Percentiles rank a stretch among this genome's conserved stretches.
phyloP scores from a whole-genome alignment of 2,329 filamentous ascomycete genomes.

The Diaporthe caulivora region DNA sequence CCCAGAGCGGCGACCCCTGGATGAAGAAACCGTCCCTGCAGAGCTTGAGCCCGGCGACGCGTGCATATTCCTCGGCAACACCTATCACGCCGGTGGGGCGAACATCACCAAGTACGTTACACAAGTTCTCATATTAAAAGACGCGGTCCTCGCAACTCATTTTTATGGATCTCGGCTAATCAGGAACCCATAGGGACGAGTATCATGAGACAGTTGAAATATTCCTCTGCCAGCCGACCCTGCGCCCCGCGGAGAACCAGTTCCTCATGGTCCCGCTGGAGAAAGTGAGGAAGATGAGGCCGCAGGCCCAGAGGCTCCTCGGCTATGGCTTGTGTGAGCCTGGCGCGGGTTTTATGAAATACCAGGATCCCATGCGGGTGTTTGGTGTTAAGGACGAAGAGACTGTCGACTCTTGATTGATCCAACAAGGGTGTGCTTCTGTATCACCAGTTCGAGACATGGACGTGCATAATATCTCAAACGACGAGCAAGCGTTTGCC shows the following conservation, averaged over 20 bases:
- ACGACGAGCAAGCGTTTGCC: slow-evolving; percentile 2
- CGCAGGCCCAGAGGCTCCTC: slow-evolving; percentile 2
- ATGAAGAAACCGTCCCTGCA: background rate
- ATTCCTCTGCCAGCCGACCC: slow-evolving; percentile 11
- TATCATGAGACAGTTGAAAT: slow-evolving; percentile 5
- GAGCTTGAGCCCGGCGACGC: slow-evolving; percentile 21
- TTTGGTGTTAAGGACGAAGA: slow-evolving; percentile 13
- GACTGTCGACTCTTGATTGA: background rate
- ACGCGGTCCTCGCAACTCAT: no score
- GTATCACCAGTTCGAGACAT: background rate
- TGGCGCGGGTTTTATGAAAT: slow-evolving; percentile 8
- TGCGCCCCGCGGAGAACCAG: slow-evolving; percentile 17
- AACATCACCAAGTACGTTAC: slow-evolving; percentile 13
- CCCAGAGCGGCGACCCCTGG: background rate
- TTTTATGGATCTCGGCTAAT: background rate
- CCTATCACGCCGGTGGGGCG: background rate
- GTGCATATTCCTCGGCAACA: slow-evolving; percentile 4
- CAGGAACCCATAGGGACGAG: background rate
- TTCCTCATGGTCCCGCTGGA: slow-evolving; percentile 15
- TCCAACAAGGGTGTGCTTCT: background rate
- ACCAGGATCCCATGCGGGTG: slow-evolving; percentile 21
- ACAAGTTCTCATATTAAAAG: no score
- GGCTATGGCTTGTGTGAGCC: slow-evolving; percentile 12
- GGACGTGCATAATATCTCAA: background rate
- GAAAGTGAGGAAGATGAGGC: background rate